Conservation (phyloP, 228 moss, liverwort and hornwort species). For the Sphagnum fallax region DNA sequence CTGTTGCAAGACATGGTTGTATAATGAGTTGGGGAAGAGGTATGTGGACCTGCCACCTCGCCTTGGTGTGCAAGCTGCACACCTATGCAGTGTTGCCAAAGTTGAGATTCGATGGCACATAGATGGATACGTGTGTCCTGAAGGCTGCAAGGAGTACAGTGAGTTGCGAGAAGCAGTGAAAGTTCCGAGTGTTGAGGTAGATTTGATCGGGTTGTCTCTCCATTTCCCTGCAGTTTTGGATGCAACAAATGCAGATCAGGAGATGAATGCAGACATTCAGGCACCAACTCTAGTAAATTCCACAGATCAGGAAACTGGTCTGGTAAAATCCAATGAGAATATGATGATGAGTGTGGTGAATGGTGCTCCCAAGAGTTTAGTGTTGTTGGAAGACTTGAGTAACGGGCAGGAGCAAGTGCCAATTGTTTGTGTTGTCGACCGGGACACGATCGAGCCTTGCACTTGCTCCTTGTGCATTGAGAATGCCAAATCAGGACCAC, state of each 20-base stretch:
- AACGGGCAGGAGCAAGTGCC: conserved; percentile 77
- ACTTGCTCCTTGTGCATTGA: conserved; percentile 40
- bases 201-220: conserved; percentile 20
- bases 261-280: not conserved
- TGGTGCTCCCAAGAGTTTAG: conserved; percentile 2
- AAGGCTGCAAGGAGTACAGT: conserved; percentile 48
- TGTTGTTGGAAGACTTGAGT: conserved; percentile 70
- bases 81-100: conserved; percentile 66
- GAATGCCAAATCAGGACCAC: conserved; percentile 26
- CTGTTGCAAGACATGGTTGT: conserved; percentile 61
- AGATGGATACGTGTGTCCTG: conserved; percentile 51
- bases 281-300: too few relatives aligned
- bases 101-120: conserved; percentile 65
- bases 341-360: too few relatives aligned
- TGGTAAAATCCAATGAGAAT: too few relatives aligned
- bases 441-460: conserved; percentile 52
- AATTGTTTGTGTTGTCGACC: conserved; percentile 80
- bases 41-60: conserved; percentile 40
- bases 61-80: conserved; percentile 59
- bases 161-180: conserved; percentile 7
- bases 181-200: conserved; percentile 19
- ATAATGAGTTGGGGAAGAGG: conserved; percentile 42
- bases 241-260: not conserved
- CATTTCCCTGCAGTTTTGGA: not conserved
- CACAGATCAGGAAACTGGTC: too few relatives aligned